Conservation (phyloP, 1,139 yeast genomes). For the Lodderomyces jiufengensis region DNA sequence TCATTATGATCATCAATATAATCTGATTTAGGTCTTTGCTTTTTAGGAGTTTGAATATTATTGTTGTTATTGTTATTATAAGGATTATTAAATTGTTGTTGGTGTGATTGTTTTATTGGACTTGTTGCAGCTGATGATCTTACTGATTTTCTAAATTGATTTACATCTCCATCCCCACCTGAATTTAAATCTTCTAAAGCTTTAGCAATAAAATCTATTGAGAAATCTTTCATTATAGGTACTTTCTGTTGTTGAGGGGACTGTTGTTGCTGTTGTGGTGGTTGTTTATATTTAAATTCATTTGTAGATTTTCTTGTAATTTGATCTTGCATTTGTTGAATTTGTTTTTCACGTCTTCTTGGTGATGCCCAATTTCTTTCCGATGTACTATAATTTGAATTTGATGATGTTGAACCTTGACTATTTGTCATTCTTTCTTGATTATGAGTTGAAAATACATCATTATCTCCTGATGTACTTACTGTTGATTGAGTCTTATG, state of each 20-base stretch:
- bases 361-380: constrained; percentile 56
- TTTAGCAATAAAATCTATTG: constrained; percentile 51
- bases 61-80: constrained; percentile 7
- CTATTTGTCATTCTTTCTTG: constrained; percentile 34
- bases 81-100: constrained; percentile 17
- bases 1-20: constrained; percentile 36
- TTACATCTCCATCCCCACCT: constrained; percentile 60
- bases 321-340: constrained; percentile 37
- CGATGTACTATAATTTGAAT: constrained; percentile 6
- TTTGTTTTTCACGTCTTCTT: constrained; percentile 34
- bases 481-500: constrained; percentile 19
- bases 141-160: constrained; percentile 39
- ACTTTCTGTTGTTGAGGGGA: constrained; percentile 15
- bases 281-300: constrained; percentile 10
- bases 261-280: constrained; percentile 8
- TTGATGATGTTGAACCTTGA: constrained; percentile 26
- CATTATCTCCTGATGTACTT: constrained; percentile 22
- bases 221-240: constrained; percentile 43
- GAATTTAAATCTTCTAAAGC: constrained; percentile 63
- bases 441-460: constrained; percentile 8
- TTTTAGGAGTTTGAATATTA: constrained; percentile 1
- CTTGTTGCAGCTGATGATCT: constrained; percentile 16
- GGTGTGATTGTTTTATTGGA: constrained; percentile 13
- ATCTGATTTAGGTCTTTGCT: constrained; percentile 20
- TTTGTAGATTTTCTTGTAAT: constrained; percentile 29